Percentiles rank a stretch among this genome's conserved stretches.
phyloP scores from a whole-genome alignment of 441 rosid genomes.

The Syzygium malaccense region DNA sequence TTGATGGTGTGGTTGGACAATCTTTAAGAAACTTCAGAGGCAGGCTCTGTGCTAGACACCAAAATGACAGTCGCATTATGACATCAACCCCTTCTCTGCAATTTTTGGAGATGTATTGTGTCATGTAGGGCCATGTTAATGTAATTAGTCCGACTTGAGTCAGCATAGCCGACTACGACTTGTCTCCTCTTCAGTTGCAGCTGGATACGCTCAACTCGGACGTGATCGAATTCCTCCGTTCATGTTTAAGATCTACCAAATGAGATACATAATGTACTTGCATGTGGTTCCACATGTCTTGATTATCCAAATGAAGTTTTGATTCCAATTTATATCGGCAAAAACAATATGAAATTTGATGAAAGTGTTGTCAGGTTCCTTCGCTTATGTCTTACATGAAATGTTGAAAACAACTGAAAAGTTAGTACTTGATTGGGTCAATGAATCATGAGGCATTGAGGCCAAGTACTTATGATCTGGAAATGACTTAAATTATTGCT shows the following conservation, averaged over 20 bases:
- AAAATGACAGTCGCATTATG: not conserved
- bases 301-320: not conserved
- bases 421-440: not conserved
- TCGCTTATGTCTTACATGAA: not conserved
- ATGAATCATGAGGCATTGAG: not conserved
- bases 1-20: not conserved
- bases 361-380: not conserved
- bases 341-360: not conserved
- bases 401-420: not conserved
- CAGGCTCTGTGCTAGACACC: not conserved
- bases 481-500: not conserved
- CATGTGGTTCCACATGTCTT: not conserved
- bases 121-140: not conserved
- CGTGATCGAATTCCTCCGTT: not conserved
- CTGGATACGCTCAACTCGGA: not conserved
- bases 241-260: not conserved
- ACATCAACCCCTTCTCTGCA: not conserved
- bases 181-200: not conserved
- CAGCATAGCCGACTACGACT: not conserved
- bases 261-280: not conserved
- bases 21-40: not conserved
- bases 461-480: not conserved
- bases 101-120: not conserved
- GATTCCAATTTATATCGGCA: not conserved
- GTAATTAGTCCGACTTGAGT: not conserved